Conservation (phyloP, 192 early-diverging fungal species). For the Phlyctochytrium arcticum region DNA sequence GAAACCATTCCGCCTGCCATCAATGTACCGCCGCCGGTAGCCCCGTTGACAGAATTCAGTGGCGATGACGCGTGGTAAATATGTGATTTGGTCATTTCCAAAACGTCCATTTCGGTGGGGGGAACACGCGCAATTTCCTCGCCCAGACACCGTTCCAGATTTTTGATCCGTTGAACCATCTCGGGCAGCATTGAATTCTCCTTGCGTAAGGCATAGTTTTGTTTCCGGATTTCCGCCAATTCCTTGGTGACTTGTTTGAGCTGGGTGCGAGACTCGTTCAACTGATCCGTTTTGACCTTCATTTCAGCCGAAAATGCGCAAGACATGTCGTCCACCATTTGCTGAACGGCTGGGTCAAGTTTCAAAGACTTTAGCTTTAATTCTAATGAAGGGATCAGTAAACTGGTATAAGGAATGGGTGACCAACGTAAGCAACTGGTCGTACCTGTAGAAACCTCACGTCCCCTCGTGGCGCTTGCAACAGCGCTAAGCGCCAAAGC, state of each 20-base stretch:
- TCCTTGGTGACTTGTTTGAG: constrained; percentile 35
- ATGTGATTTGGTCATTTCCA: background rate
- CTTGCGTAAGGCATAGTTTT: constrained; percentile 28
- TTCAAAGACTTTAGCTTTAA: background rate
- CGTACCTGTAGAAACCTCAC: constrained; percentile 19
- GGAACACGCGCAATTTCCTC: constrained; percentile 24
- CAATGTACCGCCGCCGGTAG: background rate
- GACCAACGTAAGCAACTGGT: background rate
- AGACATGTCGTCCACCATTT: constrained; percentile 29
- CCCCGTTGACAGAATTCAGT: background rate
- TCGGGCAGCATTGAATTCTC: constrained; percentile 40
- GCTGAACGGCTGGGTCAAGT: constrained; percentile 15
- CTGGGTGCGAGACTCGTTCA: constrained; percentile 29
- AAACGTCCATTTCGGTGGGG: background rate
- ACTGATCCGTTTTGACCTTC: constrained; percentile 19
- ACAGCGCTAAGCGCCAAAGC: constrained; percentile 12
- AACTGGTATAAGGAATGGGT: background rate
- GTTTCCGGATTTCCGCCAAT: constrained; percentile 32
- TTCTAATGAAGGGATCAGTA: background rate
- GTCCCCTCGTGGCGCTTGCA: constrained; percentile 12
- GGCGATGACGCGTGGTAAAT: background rate
- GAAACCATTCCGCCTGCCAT: constrained; percentile 19
- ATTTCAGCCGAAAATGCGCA: constrained; percentile 25
- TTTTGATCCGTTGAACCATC: constrained; percentile 26
- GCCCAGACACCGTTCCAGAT: constrained; percentile 32